These are phyloP conservation scores for Cladophialophora carrionii DNA, from an alignment of 2,329 filamentous ascomycete species.

Conservation along the genomic window DNA sequence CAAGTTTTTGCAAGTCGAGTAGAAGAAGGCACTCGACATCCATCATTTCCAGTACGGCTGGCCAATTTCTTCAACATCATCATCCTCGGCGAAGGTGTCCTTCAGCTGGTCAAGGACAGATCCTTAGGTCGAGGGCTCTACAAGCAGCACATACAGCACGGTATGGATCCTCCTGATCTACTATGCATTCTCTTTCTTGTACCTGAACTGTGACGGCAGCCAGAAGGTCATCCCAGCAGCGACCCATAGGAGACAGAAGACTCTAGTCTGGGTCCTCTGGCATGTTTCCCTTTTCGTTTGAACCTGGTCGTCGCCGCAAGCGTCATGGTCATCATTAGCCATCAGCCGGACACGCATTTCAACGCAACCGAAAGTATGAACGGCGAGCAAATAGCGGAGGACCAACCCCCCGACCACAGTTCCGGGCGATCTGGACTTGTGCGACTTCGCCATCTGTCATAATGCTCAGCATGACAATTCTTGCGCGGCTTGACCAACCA, in stretches of 20 bases:
- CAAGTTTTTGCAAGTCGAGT: slow-evolving; percentile 48
- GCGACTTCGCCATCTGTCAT: slow-evolving; percentile 3
- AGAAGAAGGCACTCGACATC: slow-evolving; percentile 55
- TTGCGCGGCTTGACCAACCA: slow-evolving; percentile 6
- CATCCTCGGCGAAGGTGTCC: slow-evolving; percentile 57
- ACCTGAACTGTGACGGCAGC: slow-evolving; percentile 21
- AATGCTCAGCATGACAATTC: slow-evolving; percentile 10
- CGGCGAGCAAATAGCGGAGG: neutral
- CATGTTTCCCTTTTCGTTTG: slow-evolving; percentile 13
- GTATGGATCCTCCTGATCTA: slow-evolving; percentile 50
- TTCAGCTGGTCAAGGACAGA: slow-evolving; percentile 54
- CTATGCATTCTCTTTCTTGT: slow-evolving; percentile 14
- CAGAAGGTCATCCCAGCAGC: slow-evolving; percentile 9
- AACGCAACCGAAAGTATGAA: neutral
- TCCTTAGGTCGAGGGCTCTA: slow-evolving; percentile 53
- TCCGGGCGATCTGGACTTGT: slow-evolving; percentile 8
- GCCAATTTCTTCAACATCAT: slow-evolving; percentile 59
- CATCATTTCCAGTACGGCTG: slow-evolving; percentile 55
- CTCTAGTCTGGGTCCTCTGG: slow-evolving; percentile 12
- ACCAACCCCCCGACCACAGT: slow-evolving; percentile 2
- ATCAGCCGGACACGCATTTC: neutral
- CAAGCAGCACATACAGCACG: slow-evolving; percentile 49
- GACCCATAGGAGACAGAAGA: neutral
- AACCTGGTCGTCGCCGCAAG: slow-evolving; percentile 10
- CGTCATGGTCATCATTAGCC: slow-evolving; percentile 10